Percentiles rank a stretch among this genome's conserved stretches.
Evolutionary conservation across 192 early-diverging fungal species (phyloP).

Genomic region (Coemansia biformis): DNA sequence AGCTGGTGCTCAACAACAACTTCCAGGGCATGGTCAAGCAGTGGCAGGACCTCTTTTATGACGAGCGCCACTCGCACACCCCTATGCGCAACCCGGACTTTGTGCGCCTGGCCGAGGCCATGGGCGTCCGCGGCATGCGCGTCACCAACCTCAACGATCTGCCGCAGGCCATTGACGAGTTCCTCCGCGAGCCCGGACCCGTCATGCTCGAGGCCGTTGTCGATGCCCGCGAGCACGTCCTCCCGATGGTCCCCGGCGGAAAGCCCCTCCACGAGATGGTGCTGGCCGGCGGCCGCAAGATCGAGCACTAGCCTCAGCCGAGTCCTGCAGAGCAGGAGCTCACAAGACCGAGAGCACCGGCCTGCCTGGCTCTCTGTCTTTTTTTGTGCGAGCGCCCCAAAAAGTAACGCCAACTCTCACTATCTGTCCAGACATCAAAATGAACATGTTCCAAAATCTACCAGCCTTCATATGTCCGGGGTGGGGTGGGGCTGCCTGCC

Average conservation of each 20-base stretch:
- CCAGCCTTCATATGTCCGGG: no score
- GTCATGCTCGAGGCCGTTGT: conserved; percentile 89
- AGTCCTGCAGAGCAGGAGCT: no score
- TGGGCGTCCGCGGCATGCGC: conserved; percentile 86
- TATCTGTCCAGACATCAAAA: no score
- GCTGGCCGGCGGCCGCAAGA: conserved; percentile 46
- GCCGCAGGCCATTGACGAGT: conserved; percentile 79
- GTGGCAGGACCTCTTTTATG: conserved; percentile 96
- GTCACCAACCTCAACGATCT: conserved; percentile 80
- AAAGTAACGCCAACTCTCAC: no score
- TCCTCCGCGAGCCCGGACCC: conserved; percentile 75
- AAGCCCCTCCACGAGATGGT: conserved; percentile 90
- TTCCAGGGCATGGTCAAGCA: conserved; percentile 99
- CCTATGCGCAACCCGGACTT: conserved; percentile 97
- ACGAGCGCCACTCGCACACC: conserved; percentile 92
- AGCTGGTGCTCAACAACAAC: conserved; percentile 94
- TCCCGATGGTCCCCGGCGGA: conserved; percentile 96
- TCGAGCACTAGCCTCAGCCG: conserved; percentile 5
- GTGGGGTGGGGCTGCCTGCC: no score
- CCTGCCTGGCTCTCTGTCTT: no score
- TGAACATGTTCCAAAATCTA: no score
- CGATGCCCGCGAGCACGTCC: conserved; percentile 89
- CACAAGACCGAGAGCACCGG: no score
- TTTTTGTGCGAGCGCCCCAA: no score
- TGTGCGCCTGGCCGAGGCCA: conserved; percentile 92